Conservation (phyloP, 371 early-diverging fungal genomes). For the Lichtheimia ramosa region DNA sequence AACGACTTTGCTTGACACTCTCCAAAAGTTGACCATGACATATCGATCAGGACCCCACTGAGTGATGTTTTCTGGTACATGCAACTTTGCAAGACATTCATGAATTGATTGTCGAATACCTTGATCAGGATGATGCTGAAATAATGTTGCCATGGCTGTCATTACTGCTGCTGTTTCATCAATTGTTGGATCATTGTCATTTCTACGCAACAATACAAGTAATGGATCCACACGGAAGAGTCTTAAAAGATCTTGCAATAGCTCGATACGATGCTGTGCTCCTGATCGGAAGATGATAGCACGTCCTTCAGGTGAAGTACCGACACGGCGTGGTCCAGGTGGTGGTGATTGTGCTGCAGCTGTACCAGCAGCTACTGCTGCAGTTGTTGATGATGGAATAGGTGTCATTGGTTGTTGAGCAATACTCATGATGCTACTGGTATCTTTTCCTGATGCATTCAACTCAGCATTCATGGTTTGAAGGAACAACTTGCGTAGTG, state of each 20-base stretch:
- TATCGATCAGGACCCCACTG: conserved; percentile 57
- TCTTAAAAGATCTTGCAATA: conserved; percentile 65
- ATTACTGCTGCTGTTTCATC: conserved; percentile 60
- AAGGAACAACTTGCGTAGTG: conserved; percentile 64
- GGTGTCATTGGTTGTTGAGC: not conserved
- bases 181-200: conserved; percentile 42
- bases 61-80: conserved; percentile 47
- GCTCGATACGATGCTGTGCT: conserved; percentile 51
- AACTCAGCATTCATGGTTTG: conserved; percentile 28
- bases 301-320: not conserved
- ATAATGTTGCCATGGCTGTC: conserved; percentile 58
- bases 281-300: not conserved
- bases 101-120: conserved; percentile 62
- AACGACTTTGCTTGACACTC: conserved; percentile 50
- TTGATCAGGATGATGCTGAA: conserved; percentile 53
- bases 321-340: not conserved
- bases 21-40: conserved; percentile 67
- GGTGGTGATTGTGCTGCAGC: not conserved
- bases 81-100: conserved; percentile 62
- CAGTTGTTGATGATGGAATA: conserved; percentile 4
- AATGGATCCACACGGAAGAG: conserved; percentile 69
- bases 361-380: not conserved
- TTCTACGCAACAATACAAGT: conserved; percentile 52
- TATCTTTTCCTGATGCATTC: conserved; percentile 12
- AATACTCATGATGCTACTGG: conserved; percentile 3